Base-by-base conservation (phyloP, 495 filamentous ascomycete species). In the Astrothelium subdiscretum region DNA sequence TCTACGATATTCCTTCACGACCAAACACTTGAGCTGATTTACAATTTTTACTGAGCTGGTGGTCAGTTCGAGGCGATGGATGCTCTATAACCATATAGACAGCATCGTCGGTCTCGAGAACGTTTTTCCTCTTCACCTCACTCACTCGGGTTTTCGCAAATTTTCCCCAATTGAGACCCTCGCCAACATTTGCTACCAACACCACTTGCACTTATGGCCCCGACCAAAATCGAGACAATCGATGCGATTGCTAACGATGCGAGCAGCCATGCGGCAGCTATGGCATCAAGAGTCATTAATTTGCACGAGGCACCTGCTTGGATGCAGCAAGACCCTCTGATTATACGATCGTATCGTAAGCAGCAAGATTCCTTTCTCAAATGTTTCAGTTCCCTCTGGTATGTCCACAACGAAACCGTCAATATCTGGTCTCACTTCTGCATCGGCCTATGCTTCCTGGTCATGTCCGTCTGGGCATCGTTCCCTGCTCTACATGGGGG, bases 361-460 rank as follows among this genome's bases (percentile, higher is more conserved):
- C 78, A 80, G 35, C 86, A 86, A 4, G 77, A 78, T 62, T 91
- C 87, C 5, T 86, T 86, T 70, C 69, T 70, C 18, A 77, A 72
- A 40, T 92, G 84, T 58, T 79, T 88, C 51, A 75, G 78, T 38
- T 88, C 84, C 31, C 75, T 91, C 63, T 73, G 78, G 54, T 89
- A 90, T 72, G 65, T 91, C 18, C 89, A 97, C 77, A 97, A 96
- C 75, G 91, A 97, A 73, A 85, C 83, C 22, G 87, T 97, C 65
- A 97, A 96, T 73, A 94, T 96, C 70, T 96, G 91, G 75, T 84
- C 88, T 2, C 92, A 97, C 73, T 80, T 96, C 42, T 48, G 8
- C 42, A 48, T n/a, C 42, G 42, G 42, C 42, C 42, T 48, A 48
- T 48, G 18, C 42, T 48, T 48, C 42, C 42, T 48, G 42, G 18